These are phyloP conservation scores for Trametes sp. DNA, from an alignment of 1,284 basidiomycete species.

Conservation along the genomic window DNA sequence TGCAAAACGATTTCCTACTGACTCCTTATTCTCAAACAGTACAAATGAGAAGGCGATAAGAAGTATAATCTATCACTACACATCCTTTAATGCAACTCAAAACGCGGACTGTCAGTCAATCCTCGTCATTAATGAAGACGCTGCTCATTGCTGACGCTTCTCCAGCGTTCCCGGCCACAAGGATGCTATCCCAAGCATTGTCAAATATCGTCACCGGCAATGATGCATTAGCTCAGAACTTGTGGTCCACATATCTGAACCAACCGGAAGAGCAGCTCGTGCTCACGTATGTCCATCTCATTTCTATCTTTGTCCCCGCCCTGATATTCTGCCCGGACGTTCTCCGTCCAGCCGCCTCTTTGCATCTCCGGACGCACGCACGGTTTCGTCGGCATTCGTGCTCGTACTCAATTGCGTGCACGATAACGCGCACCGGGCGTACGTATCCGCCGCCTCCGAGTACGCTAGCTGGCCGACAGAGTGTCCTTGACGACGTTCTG, in stretches of 20 bases:
- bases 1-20: background rate
- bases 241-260: slow-evolving; percentile 72
- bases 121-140: slow-evolving; percentile 9
- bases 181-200: slow-evolving; percentile 71
- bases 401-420: slow-evolving; percentile 78
- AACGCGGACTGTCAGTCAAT: slow-evolving; percentile 57
- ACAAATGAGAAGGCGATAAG: slow-evolving; percentile 70
- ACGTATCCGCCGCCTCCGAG: slow-evolving; percentile 41
- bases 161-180: slow-evolving; percentile 62
- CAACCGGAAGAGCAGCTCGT: slow-evolving; percentile 78
- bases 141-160: slow-evolving; percentile 5
- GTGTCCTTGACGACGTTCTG: slow-evolving; percentile 14
- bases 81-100: slow-evolving; percentile 69
- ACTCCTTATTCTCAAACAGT: slow-evolving; percentile 43
- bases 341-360: slow-evolving; percentile 69
- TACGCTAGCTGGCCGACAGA: slow-evolving; percentile 18
- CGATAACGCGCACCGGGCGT: slow-evolving; percentile 63
- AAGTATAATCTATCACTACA: slow-evolving; percentile 67
- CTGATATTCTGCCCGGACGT: slow-evolving; percentile 9
- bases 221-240: slow-evolving; percentile 55
- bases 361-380: slow-evolving; percentile 68
- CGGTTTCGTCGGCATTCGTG: slow-evolving; percentile 69
- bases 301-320: slow-evolving; percentile 8
- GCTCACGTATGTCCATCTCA: slow-evolving; percentile 60
- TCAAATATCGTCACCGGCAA: slow-evolving; percentile 81